Evolutionary conservation across 2,329 filamentous ascomycete genomes (phyloP).

Genomic region (Tolypocladium inflatum): DNA sequence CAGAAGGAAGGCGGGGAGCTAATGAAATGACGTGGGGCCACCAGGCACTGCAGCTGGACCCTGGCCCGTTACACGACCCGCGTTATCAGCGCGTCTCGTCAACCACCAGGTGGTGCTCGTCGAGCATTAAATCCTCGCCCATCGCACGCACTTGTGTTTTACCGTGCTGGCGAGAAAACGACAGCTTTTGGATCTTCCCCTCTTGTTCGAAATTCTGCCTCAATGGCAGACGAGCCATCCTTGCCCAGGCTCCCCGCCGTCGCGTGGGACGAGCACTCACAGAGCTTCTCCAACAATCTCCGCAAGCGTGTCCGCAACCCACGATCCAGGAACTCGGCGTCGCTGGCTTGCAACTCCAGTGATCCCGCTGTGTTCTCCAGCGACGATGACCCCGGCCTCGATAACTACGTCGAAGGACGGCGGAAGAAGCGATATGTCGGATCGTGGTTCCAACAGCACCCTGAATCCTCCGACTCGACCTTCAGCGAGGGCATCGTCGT

Average conservation of each 20-base stretch:
- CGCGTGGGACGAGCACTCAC: slow-evolving; percentile 27
- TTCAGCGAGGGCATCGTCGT: slow-evolving; percentile 28
- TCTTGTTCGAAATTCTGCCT: background rate
- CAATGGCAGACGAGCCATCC: slow-evolving; percentile 31
- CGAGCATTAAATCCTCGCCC: background rate
- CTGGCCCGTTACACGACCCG: background rate
- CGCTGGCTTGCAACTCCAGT: slow-evolving; percentile 48
- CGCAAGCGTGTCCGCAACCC: slow-evolving; percentile 28
- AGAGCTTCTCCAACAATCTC: slow-evolving; percentile 28
- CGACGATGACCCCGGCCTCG: slow-evolving; percentile 58
- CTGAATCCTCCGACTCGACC: slow-evolving; percentile 38
- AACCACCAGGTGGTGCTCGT: background rate
- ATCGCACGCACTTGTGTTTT: background rate
- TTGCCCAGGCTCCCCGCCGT: slow-evolving; percentile 28
- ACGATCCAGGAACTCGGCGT: slow-evolving; percentile 15
- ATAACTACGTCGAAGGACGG: slow-evolving; percentile 50
- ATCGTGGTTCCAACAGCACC: slow-evolving; percentile 57
- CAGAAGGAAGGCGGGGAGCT: background rate
- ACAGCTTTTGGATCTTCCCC: background rate
- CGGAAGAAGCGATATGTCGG: slow-evolving; percentile 56
- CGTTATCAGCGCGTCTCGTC: background rate
- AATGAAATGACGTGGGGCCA: background rate
- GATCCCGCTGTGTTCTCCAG: slow-evolving; percentile 64
- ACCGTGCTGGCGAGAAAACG: background rate
- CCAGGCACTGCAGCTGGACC: background rate